Evolutionary conservation across 1,284 basidiomycete species (phyloP).

Genomic region (Testicularia cyperi): DNA sequence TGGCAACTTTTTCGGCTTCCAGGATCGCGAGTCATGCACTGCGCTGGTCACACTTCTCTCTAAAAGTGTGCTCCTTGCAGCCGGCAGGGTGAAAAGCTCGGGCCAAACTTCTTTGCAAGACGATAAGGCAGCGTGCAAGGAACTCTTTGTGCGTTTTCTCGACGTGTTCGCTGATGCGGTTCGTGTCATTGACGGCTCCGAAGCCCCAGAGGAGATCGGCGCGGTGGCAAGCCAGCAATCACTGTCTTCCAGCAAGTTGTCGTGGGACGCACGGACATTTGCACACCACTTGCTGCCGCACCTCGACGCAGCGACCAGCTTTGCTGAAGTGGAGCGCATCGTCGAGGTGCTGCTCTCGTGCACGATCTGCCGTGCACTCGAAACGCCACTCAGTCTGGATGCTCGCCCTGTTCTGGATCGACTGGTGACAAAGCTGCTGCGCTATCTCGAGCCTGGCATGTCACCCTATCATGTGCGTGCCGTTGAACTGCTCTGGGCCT

Average conservation of each 20-base stretch:
- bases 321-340: conserved; percentile 38
- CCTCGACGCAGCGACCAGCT: conserved; percentile 17
- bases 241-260: no score
- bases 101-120: no score
- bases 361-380: conserved; percentile 35
- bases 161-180: conserved; percentile 35
- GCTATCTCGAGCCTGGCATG: conserved; percentile 71
- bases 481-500: conserved; percentile 79
- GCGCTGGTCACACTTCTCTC: conserved; percentile 20
- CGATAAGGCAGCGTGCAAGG: background rate
- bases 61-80: background rate
- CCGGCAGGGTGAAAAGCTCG: background rate
- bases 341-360: conserved; percentile 40
- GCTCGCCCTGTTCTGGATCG: conserved; percentile 13
- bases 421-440: conserved; percentile 66
- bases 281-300: conserved; percentile 8
- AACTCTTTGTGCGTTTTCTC: conserved; percentile 27
- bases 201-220: conserved; percentile 14
- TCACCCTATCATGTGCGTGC: conserved; percentile 78
- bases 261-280: conserved; percentile 26
- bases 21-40: conserved; percentile 15
- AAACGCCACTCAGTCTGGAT: conserved; percentile 17
- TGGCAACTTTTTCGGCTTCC: conserved; percentile 29
- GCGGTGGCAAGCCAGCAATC: background rate
- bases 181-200: conserved; percentile 27